Percentiles rank a stretch among this genome's conserved stretches.
These are phyloP conservation scores for Incumbomyces delicatus DNA, from an alignment of 2,329 filamentous ascomycete species.

Conservation along the genomic window DNA sequence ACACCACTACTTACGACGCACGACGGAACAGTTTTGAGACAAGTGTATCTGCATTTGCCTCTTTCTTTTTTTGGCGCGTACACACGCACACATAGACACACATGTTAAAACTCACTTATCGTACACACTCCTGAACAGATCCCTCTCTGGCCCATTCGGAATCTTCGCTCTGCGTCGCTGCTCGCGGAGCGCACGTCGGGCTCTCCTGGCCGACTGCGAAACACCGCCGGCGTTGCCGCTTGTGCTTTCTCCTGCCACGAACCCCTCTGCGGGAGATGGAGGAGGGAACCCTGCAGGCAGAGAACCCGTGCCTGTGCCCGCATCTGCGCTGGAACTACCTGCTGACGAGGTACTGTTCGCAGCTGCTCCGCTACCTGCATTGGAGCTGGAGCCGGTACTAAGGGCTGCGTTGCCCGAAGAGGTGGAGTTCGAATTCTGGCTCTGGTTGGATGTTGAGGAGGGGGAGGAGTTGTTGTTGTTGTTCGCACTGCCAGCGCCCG, in stretches of 20 bases:
- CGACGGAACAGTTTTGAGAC: no score
- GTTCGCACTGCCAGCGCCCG: background rate
- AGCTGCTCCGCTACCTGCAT: background rate
- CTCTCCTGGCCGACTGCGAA: background rate
- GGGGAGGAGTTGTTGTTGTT: background rate
- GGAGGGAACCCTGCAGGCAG: conserved; percentile 2
- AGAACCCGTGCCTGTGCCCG: background rate
- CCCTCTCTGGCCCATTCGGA: background rate
- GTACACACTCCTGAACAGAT: background rate
- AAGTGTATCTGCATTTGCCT: no score
- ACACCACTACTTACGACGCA: no score
- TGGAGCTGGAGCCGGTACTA: background rate
- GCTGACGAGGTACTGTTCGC: background rate
- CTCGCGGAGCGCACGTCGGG: background rate
- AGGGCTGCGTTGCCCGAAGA: background rate
- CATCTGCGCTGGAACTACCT: background rate
- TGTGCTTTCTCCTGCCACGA: background rate
- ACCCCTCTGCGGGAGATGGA: background rate
- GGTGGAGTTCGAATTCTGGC: background rate
- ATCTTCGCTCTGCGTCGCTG: background rate
- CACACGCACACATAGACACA: no score
- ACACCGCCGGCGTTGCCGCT: no score
- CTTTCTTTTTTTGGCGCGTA: no score
- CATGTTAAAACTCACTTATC: no score
- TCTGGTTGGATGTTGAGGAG: background rate